Percentiles rank a stretch among this genome's conserved stretches.
phyloP scores from a whole-genome alignment of 768 basidiomycete genomes.

The Mycena rosella region DNA sequence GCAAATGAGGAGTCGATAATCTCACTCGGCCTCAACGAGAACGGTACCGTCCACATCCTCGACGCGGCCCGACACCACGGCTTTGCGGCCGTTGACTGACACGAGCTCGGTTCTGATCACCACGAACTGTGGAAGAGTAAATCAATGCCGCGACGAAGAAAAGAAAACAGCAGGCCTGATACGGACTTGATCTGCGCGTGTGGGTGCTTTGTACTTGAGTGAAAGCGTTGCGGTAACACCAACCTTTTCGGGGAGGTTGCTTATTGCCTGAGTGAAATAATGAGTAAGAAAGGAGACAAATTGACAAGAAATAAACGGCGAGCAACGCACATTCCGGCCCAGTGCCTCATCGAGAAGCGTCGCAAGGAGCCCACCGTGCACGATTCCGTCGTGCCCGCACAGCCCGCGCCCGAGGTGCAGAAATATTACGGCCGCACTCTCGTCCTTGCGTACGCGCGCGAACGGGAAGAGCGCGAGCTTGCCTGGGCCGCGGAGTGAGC shows the following conservation, averaged over 20 bases:
- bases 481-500: constrained; percentile 89
- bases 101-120: constrained; percentile 79
- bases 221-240: constrained; percentile 92
- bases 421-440: constrained; percentile 77
- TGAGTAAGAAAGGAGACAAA: neutral
- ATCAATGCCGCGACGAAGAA: too few species aligned
- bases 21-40: constrained; percentile 86
- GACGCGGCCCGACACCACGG: constrained; percentile 74
- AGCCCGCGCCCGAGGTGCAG: constrained; percentile 88
- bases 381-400: constrained; percentile 94
- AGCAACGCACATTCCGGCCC: constrained; percentile 82
- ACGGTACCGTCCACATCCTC: constrained; percentile 87
- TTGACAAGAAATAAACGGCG: constrained; percentile 16
- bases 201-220: constrained; percentile 88
- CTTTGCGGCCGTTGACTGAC: constrained; percentile 84
- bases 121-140: too few species aligned
- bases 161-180: too few species aligned
- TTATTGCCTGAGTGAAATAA: constrained; percentile 73
- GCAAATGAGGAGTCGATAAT: constrained; percentile 33
- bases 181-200: constrained; percentile 93
- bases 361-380: constrained; percentile 93
- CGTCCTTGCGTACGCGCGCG: constrained; percentile 80
- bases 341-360: constrained; percentile 91
- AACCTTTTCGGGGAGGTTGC: constrained; percentile 88
- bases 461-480: constrained; percentile 86